Evolutionary conservation across 371 early-diverging fungal species (phyloP), one percentile per base, ranked within the genome.

Genomic region (Apophysomyces sp.): DNA sequence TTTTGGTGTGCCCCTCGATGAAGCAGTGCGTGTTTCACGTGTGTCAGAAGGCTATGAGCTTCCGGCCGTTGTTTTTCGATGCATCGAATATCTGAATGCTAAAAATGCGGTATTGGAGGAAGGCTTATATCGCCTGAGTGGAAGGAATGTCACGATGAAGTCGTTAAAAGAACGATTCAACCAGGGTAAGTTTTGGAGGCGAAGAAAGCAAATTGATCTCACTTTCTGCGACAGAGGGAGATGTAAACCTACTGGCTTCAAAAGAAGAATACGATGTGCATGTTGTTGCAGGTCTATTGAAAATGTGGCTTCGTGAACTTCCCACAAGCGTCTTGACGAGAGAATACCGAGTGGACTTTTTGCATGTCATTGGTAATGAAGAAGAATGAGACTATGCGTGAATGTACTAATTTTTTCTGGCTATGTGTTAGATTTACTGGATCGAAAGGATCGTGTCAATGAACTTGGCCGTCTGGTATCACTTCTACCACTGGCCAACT

Each of bases 231-330:
- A 40, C 32, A 73, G 86, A 89, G 30, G 86, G 87, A 1, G 92
- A 91, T 72, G 79, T 86, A 16, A 79, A 88, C 56, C 65, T 91
- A 6, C 54, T 88, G 28, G 67, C 73, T 40, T 54, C 75, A 28
- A 86, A 78, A 36, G 74, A 80, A 56, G 81, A 76, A 26, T 77
- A 80, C 30, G 95, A 95, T 67, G 85, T 90, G 2, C 95, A 95
- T 69, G 92, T 87, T 0, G 83, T 94, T n/a, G 89, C 94, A 7
- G 92, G 94, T 2, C 67, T 94, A 41, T 76, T 95, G 41, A 95
- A 95, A 69, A 82, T 92, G 59, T 95, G 87, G 73, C 70, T 95
- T 44, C 85, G 95, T 28, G 92, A 91, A 63, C 74, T 95, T 32
- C 87, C 93, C 2, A 82, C 86, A 4, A 89, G 88, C 36, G 82